phyloP scores from a whole-genome alignment of 2,329 filamentous ascomycete genomes.

The Ploettnerulaceae sp. region DNA sequence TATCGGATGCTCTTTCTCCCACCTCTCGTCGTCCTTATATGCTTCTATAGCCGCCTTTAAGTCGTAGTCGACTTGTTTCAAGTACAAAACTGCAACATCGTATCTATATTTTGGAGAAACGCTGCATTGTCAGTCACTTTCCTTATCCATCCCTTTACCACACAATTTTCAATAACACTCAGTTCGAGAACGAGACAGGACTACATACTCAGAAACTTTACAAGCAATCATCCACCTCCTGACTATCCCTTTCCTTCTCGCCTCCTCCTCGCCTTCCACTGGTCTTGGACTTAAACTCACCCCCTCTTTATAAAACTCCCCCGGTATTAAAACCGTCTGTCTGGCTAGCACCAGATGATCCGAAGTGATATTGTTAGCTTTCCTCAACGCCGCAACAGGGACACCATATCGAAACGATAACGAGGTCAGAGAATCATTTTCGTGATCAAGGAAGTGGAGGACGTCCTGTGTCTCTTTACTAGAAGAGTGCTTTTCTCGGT shows the following conservation, averaged over 20 bases:
- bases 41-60: constrained; percentile 58
- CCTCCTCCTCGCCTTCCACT: constrained; percentile 69
- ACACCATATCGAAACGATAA: constrained; percentile 69
- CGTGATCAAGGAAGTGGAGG: constrained; percentile 69
- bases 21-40: constrained; percentile 67
- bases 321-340: constrained; percentile 66
- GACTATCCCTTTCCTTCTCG: constrained; percentile 63
- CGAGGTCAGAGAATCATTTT: constrained; percentile 61
- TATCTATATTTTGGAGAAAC: constrained; percentile 42
- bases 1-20: constrained; percentile 66
- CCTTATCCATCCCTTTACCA: background rate
- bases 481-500: constrained; percentile 24
- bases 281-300: constrained; percentile 65
- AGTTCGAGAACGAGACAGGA: background rate
- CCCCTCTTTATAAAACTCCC: constrained; percentile 61
- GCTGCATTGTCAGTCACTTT: constrained; percentile 29
- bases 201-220: constrained; percentile 67
- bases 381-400: constrained; percentile 56
- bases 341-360: constrained; percentile 68
- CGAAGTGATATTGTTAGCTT: constrained; percentile 63
- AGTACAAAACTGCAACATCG: constrained; percentile 68
- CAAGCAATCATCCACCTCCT: constrained; percentile 74
- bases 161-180: background rate
- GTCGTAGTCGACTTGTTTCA: constrained; percentile 65
- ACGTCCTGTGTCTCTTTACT: constrained; percentile 50